Base-by-base conservation (phyloP, 2,329 filamentous ascomycete species). In the Ophiostoma pallidulum region DNA sequence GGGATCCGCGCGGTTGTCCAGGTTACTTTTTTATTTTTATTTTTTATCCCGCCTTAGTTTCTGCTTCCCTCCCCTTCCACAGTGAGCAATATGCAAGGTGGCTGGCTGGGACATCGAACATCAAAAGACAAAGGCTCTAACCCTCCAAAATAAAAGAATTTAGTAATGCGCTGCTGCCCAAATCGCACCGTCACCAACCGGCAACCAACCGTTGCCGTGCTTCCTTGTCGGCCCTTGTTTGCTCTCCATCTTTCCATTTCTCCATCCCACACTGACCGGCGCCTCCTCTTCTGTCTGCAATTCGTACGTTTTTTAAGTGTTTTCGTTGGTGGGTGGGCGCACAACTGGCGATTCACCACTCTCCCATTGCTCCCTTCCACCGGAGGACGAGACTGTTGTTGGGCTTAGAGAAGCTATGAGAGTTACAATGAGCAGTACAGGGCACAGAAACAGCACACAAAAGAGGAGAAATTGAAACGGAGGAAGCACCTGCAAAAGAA, bases 171-270 rank as follows among this genome's bases (percentile, higher is more conserved):
- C 29, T 41, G 39, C 39, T 26, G 28, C 39, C 39, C 39, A 41
- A 24, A 14, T 31, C 14, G 38, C 38, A 40, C 38, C 38, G n/a
- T 19, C 40, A 18, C 20, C 8, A 28, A 6, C 20, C n/a, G n/a
- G n/a, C 16, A 32, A 16, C 26, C 40, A 31, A 29, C 18, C 16
- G 32, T 19, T 19, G 16, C 35, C 3, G 5, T 19, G 8, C 6
- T 19, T 19, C 32, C 41, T 24, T 20, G 29, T 22, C 29, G 10
- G 6, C 5, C 24, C 14, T 35, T 10, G 28, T 32, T 14, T 29
- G 29, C 14, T 33, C 37, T 44, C 32, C 41, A 37, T 44, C 32
- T 44, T 22, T 44, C 41, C 41, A 32, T 37, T 44, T 31, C 41
- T 26, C 41, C 41, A 44, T 44, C 32, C 37, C 22, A 44, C 41